Conservation (phyloP, 179 eudicot genomes). For the Silene vulgaris region DNA sequence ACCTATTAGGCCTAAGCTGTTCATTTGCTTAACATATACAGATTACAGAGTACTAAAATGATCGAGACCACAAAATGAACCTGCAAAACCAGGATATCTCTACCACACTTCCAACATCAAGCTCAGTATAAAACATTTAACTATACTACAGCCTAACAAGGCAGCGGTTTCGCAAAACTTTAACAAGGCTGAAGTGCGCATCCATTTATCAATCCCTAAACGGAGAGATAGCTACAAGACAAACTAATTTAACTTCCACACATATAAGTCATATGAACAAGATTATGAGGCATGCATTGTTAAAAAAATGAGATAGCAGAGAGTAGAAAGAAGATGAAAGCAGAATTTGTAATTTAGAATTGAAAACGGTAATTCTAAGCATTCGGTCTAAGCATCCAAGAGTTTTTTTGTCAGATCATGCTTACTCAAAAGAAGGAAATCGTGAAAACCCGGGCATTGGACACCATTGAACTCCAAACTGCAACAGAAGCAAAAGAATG, state of each 20-base stretch:
- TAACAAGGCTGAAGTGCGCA: not conserved
- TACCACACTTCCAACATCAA: too few relatives aligned
- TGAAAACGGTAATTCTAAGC: not conserved
- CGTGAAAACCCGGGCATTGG: slow-evolving; percentile 68
- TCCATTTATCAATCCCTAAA: not conserved
- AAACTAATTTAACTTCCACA: not conserved
- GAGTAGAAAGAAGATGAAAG: too few relatives aligned
- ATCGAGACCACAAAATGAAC: too few relatives aligned
- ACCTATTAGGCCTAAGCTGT: too few relatives aligned
- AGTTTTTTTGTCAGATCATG: slow-evolving; percentile 9
- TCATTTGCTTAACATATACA: too few relatives aligned
- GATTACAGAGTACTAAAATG: too few relatives aligned
- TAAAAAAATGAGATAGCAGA: not conserved
- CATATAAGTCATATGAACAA: not conserved
- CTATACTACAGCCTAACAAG: not conserved
- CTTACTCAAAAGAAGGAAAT: slow-evolving; percentile 84
- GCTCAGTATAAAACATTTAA: too few relatives aligned
- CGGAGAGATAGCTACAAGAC: not conserved
- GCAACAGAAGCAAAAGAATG: slow-evolving; percentile 36
- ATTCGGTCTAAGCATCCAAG: not conserved
- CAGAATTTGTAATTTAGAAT: not conserved
- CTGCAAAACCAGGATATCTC: too few relatives aligned
- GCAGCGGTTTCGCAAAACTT: not conserved
- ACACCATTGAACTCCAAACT: slow-evolving; percentile 98
- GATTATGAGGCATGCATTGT: not conserved